Percentiles rank a stretch among this genome's conserved stretches.
phyloP scores from a whole-genome alignment of 2,329 filamentous ascomycete species.

The Ophiocordyceps camponoti-leonardi region DNA sequence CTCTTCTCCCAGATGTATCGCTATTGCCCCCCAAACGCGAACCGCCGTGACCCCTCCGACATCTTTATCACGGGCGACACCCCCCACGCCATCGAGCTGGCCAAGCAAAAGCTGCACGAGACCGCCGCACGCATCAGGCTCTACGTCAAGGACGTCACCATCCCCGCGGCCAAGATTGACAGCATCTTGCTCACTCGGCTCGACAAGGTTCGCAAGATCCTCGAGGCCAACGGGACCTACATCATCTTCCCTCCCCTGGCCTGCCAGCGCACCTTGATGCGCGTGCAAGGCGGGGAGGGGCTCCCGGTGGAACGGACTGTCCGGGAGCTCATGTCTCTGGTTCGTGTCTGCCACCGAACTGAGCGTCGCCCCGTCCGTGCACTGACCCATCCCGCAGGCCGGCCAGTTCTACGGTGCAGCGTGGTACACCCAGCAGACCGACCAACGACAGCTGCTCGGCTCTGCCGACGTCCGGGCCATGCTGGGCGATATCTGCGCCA shows the following conservation, averaged over 20 bases:
- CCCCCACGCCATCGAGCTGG: conserved; percentile 66
- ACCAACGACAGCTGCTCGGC: conserved; percentile 42
- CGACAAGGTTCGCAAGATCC: conserved; percentile 95
- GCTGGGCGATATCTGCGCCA: conserved; percentile 88
- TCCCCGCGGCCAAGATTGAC: conserved; percentile 85
- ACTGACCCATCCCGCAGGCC: conserved; percentile 34
- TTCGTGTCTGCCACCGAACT: conserved; percentile 25
- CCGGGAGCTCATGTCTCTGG: conserved; percentile 85
- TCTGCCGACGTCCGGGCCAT: conserved; percentile 71
- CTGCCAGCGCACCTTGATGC: conserved; percentile 66
- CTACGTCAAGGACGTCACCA: conserved; percentile 80
- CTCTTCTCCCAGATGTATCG: conserved; percentile 84
- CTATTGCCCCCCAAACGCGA: conserved; percentile 70
- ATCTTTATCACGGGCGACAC: conserved; percentile 91
- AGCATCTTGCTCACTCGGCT: conserved; percentile 79
- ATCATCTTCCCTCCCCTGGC: conserved; percentile 82
- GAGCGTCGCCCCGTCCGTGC: neutral
- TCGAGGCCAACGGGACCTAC: conserved; percentile 90
- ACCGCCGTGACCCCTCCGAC: conserved; percentile 68
- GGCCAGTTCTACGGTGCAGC: conserved; percentile 96
- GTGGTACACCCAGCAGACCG: conserved; percentile 80
- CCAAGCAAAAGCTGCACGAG: conserved; percentile 84
- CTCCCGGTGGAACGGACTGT: conserved; percentile 90
- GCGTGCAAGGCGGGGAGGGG: conserved; percentile 85
- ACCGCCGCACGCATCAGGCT: conserved; percentile 65